A percentile compares a stretch with the other conserved stretches of the same genome.
phyloP scores from a whole-genome alignment of 331 rosid genomes.

The Rhamnella rubrinervis region DNA sequence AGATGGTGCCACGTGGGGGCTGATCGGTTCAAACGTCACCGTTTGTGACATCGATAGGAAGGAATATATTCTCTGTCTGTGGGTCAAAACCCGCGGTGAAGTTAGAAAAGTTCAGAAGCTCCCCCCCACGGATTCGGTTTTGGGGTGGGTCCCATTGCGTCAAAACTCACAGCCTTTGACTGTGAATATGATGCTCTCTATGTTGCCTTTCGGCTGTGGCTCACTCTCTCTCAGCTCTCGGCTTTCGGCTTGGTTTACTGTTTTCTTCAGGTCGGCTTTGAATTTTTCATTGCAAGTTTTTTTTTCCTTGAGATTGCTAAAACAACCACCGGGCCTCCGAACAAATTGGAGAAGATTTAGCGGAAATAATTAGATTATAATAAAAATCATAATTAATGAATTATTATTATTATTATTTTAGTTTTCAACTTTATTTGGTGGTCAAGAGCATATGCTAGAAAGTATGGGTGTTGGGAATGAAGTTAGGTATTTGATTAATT shows the following conservation, averaged over 20 bases:
- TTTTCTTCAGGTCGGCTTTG: conserved; percentile 22
- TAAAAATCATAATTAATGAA: no score
- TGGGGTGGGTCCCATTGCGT: conserved; percentile 27
- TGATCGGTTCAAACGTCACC: background rate
- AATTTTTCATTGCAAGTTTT: background rate
- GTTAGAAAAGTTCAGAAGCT: background rate
- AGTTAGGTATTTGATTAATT: no score
- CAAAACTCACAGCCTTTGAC: conserved; percentile 8
- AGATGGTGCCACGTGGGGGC: conserved; percentile 13
- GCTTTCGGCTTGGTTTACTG: background rate
- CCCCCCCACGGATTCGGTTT: conserved; percentile 14
- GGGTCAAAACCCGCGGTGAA: conserved; percentile 9
- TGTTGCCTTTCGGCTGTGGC: conserved; percentile 6
- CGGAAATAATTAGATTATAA: no score
- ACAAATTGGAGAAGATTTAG: no score
- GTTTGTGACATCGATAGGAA: background rate
- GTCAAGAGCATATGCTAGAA: no score
- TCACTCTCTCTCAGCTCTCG: background rate
- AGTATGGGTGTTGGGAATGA: no score
- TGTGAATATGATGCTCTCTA: background rate
- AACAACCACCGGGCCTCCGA: no score
- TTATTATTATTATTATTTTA: no score
- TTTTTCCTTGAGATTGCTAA: no score
- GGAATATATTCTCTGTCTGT: no score
- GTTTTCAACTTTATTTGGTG: no score